A percentile compares a stretch with the other conserved stretches of the same genome.
phyloP scores from a whole-genome alignment of 2,329 filamentous ascomycete species.

The Diaporthe destruens region DNA sequence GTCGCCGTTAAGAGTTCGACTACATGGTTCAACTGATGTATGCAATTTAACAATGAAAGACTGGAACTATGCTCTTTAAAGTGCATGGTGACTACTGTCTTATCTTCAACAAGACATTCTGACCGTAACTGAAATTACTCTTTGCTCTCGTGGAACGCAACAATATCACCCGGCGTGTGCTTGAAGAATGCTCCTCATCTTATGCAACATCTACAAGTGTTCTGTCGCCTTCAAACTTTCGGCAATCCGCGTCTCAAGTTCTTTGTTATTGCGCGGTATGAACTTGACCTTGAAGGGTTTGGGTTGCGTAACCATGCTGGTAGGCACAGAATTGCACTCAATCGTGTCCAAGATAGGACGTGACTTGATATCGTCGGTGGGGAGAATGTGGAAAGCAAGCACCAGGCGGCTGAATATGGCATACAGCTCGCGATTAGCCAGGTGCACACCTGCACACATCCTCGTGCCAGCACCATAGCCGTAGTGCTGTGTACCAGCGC shows the following conservation, averaged over 20 bases:
- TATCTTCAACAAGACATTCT: not conserved
- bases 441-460: conserved; percentile 2
- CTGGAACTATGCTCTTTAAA: no score
- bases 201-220: not conserved
- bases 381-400: not conserved
- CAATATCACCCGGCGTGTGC: not conserved
- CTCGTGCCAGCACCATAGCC: not conserved
- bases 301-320: conserved; percentile 15
- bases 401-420: conserved; percentile 13
- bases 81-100: no score
- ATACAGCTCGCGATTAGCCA: not conserved
- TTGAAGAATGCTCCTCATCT: not conserved
- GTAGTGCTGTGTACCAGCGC: conserved; percentile 10
- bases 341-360: conserved; percentile 11
- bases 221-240: not conserved
- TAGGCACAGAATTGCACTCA: conserved; percentile 12
- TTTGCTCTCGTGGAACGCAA: not conserved
- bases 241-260: not conserved
- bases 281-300: conserved; percentile 10
- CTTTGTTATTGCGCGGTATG: not conserved
- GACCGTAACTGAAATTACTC: not conserved
- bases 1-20: no score
- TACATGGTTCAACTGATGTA: no score
- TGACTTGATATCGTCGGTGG: not conserved
- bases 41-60: no score